These are phyloP conservation scores for Pistacia integerrima DNA, from an alignment of 345 rosid species.

Conservation along the genomic window DNA sequence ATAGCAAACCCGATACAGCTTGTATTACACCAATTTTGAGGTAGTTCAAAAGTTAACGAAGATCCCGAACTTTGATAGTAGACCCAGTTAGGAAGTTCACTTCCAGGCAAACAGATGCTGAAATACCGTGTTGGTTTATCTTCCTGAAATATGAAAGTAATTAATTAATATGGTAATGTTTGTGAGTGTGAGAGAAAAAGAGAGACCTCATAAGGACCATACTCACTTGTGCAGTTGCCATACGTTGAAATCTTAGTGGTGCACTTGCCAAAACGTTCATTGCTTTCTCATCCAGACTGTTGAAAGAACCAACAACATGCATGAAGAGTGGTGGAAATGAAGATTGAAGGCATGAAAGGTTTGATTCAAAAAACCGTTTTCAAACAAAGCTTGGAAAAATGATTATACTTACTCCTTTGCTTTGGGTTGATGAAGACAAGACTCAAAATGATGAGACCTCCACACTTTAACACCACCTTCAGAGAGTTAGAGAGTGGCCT, in stretches of 20 bases:
- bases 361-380: too few relatives aligned
- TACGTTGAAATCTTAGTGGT: background rate
- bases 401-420: too few relatives aligned
- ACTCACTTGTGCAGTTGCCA: conserved; percentile 1
- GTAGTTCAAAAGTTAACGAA: background rate
- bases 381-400: too few relatives aligned
- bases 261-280: background rate
- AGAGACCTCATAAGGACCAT: background rate
- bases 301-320: too few relatives aligned
- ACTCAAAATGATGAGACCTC: too few relatives aligned
- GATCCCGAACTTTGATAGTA: background rate
- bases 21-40: background rate
- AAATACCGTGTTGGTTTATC: background rate
- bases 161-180: background rate
- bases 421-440: too few relatives aligned
- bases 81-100: background rate
- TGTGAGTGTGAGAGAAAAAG: background rate
- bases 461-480: too few relatives aligned
- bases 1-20: background rate
- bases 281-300: background rate
- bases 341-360: too few relatives aligned
- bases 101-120: background rate
- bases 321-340: too few relatives aligned
- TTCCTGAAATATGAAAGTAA: background rate
- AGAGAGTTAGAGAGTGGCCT: too few relatives aligned